Evolutionary conservation across 352 stramenopile genomes (phyloP), one percentile per base, ranked within the genome.

Genomic region (Phytophthora syringae): DNA sequence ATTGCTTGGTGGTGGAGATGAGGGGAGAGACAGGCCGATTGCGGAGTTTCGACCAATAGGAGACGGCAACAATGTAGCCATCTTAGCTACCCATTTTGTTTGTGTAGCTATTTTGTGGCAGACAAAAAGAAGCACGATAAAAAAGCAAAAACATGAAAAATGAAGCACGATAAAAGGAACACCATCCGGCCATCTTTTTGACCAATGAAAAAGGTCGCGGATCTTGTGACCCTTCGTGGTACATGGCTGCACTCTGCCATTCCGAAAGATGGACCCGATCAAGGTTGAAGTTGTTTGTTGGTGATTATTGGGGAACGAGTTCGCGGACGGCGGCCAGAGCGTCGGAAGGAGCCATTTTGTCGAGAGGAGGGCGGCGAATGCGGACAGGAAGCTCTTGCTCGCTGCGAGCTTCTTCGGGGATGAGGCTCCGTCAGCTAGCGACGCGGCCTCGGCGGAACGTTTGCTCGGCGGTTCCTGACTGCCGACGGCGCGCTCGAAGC

Each of bases 321-420:
- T 62, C 66, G 43, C 65, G 65, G 27, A 86, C 70, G 7, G 67
- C 64, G 13, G 74, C 40, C 45, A 91, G 50, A 1, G 71, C 70
- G 48, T 90, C 77, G 52, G 77, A 60, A 55, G 79, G 54, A 34
- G 68, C 12, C 54, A 93, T 75, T 57, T 80, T 69, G 51, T 80
- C 70, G 49, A 95, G 81, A 75, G 84, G 12, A 95, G 70, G 39
- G 83, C 79, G 18, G 84, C 82, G 67, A 95, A 93, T 7, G 76
- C 67, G 15, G 73, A 52, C 37, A 90, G 24, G 34, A 92, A 80
- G 18, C 51, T 61, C 50, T 42, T 82, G 65, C 60, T 70, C 51
- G 20, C 5, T n/a, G 45, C 51, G 16, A 44, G 13, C 64, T 82
- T 87, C 57, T 91, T 91, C 12, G 51, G n/a, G 3, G 51, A 32